Percentiles rank a stretch among this genome's conserved stretches.
phyloP scores from a whole-genome alignment of 2,329 filamentous ascomycete genomes.

The Magnaporthiopsis rhizophila region DNA sequence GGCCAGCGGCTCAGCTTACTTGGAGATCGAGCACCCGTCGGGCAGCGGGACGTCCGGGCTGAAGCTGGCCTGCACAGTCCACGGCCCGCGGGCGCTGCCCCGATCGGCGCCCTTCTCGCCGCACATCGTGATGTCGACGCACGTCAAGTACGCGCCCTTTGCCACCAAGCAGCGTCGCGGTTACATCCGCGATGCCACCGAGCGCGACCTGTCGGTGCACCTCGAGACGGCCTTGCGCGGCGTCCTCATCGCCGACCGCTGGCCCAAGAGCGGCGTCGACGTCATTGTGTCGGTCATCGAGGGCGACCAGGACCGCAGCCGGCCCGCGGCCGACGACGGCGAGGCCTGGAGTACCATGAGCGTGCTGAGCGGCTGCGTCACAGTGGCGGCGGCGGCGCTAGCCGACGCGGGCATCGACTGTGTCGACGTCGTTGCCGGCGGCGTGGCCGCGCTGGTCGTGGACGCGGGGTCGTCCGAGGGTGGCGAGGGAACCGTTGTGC shows the following conservation, averaged over 20 bases:
- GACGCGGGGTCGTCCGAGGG: slow-evolving; percentile 21
- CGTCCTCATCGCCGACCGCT: slow-evolving; percentile 84
- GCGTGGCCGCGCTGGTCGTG: slow-evolving; percentile 72
- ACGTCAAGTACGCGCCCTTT: slow-evolving; percentile 95
- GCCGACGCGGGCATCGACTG: slow-evolving; percentile 95
- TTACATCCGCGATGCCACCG: slow-evolving; percentile 76
- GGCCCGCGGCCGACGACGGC: slow-evolving; percentile 35
- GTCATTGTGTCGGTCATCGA: slow-evolving; percentile 89
- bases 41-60: slow-evolving; percentile 45
- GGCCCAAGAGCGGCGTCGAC: slow-evolving; percentile 98
- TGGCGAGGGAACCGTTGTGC: slow-evolving; percentile 41
- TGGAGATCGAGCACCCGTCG: slow-evolving; percentile 53
- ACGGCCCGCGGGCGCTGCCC: slow-evolving; percentile 85
- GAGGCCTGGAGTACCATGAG: slow-evolving; percentile 85
- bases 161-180: slow-evolving; percentile 75
- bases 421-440: slow-evolving; percentile 81
- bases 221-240: slow-evolving; percentile 85
- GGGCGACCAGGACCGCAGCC: slow-evolving; percentile 70
- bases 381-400: slow-evolving; percentile 84
- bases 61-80: slow-evolving; percentile 88
- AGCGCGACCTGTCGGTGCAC: slow-evolving; percentile 85
- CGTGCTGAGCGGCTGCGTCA: slow-evolving; percentile 85
- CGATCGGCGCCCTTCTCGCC: slow-evolving; percentile 87
- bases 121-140: slow-evolving; percentile 82
- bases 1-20: slow-evolving; percentile 85